Evolutionary conservation across 1,139 yeast species (phyloP).

Genomic region (Meyerozyma carpophila): DNA sequence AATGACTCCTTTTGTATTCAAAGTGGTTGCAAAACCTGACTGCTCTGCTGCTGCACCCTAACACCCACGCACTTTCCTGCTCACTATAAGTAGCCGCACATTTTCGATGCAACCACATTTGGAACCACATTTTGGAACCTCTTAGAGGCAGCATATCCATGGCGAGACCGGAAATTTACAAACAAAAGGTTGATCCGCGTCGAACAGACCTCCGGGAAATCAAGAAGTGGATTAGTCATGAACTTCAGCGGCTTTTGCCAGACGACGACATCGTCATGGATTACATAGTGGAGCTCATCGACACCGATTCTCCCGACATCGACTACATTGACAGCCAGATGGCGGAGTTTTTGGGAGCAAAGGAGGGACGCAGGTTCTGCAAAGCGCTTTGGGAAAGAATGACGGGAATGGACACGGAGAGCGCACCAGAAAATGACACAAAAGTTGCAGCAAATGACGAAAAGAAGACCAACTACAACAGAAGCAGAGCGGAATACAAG

Average conservation of each 20-base stretch:
- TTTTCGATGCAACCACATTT: not conserved
- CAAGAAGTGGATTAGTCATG: conserved; percentile 7
- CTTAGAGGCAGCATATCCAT: not conserved
- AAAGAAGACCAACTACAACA: conserved; percentile 4
- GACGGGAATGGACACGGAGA: not conserved
- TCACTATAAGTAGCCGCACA: not conserved
- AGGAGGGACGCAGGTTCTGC: conserved; percentile 7
- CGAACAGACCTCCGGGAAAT: conserved; percentile 6
- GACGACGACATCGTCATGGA: conserved; percentile 12
- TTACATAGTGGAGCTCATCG: conserved; percentile 8
- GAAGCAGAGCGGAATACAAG: not conserved
- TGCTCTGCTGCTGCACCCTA: not conserved
- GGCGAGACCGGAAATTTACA: not conserved
- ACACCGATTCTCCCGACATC: conserved; percentile 7
- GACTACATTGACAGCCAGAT: conserved; percentile 7
- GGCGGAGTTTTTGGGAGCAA: conserved; percentile 8
- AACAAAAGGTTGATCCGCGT: conserved; percentile 4
- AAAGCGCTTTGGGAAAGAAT: conserved; percentile 8
- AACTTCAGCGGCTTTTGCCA: conserved; percentile 8
- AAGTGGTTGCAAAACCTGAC: not conserved
- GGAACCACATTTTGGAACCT: not conserved
- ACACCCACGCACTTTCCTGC: not conserved
- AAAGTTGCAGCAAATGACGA: not conserved
- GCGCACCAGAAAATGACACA: too few relatives aligned
- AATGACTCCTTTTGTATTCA: not conserved